Conservation (phyloP, 1,284 basidiomycete genomes). For the Blastosporella zonata region DNA sequence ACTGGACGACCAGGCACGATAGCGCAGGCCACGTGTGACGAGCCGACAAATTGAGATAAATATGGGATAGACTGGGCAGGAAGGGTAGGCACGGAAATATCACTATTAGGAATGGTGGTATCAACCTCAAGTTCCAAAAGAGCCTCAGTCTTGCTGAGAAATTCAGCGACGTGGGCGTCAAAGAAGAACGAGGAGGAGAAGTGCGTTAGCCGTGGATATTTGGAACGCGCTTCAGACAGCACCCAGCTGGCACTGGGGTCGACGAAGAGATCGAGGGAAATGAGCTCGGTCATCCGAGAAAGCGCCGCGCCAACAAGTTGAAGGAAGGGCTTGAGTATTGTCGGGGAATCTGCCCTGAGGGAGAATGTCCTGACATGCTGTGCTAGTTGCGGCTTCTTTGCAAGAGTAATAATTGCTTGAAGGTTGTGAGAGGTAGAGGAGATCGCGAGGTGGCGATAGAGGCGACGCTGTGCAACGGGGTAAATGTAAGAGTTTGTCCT, state of each 20-base stretch:
- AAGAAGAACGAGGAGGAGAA: conserved; percentile 59
- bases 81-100: conserved; percentile 26
- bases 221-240: conserved; percentile 34
- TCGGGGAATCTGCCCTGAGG: conserved; percentile 45
- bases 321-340: conserved; percentile 46
- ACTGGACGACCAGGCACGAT: conserved; percentile 65
- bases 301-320: conserved; percentile 48
- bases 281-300: conserved; percentile 53
- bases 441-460: conserved; percentile 57
- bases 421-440: conserved; percentile 44
- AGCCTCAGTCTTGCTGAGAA: conserved; percentile 50
- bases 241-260: conserved; percentile 51
- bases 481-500: conserved; percentile 39
- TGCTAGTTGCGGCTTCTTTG: conserved; percentile 49
- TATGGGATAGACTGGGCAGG: conserved; percentile 42
- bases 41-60: conserved; percentile 59
- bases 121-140: conserved; percentile 56
- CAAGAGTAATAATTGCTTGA: conserved; percentile 50
- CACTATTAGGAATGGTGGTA: conserved; percentile 24
- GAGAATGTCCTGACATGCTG: conserved; percentile 57
- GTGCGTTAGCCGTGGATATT: conserved; percentile 46
- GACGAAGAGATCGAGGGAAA: conserved; percentile 54
- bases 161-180: conserved; percentile 52
- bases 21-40: conserved; percentile 47
- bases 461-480: conserved; percentile 50